phyloP scores from a whole-genome alignment of 2,329 filamentous ascomycete genomes.

The Cladosporium sphaerospermum region DNA sequence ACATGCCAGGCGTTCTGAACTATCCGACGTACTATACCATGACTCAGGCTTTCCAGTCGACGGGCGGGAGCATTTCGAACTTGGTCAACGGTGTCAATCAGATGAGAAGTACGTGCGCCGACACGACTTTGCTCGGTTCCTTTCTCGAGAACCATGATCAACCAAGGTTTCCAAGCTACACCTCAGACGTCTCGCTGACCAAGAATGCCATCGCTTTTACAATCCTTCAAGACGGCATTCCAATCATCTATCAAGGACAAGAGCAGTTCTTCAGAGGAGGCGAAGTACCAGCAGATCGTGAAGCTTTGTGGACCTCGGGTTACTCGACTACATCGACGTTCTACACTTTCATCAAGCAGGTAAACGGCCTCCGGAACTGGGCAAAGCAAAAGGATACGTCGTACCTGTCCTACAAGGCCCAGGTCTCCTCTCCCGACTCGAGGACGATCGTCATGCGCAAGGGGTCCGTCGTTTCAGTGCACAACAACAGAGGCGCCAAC shows the following conservation, averaged over 20 bases:
- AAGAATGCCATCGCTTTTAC: conserved; percentile 16
- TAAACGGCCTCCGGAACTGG: conserved; percentile 23
- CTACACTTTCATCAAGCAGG: conserved; percentile 9
- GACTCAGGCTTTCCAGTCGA: conserved; percentile 33
- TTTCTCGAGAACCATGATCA: conserved; percentile 20
- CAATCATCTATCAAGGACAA: conserved; percentile 21
- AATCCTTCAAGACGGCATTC: conserved; percentile 18
- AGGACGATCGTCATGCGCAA: conserved; percentile 44
- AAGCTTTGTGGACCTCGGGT: conserved; percentile 13
- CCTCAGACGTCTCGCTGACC: conserved; percentile 13
- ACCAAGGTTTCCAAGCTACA: conserved; percentile 14
- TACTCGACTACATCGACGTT: conserved; percentile 12
- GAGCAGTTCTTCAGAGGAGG: conserved; percentile 17
- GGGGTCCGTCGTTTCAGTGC: conserved; percentile 37
- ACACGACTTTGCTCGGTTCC: conserved; percentile 14
- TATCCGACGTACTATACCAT: conserved; percentile 31
- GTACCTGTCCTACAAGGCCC: conserved; percentile 38
- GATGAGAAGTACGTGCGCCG: conserved; percentile 3
- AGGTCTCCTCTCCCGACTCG: conserved; percentile 35
- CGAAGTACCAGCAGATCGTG: conserved; percentile 11
- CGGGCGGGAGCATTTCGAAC: background rate
- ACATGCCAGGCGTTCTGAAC: conserved; percentile 27
- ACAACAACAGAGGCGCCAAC: conserved; percentile 27
- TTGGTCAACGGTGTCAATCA: conserved; percentile 3
- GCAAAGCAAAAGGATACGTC: conserved; percentile 33